Percentiles rank a stretch among this genome's conserved stretches.
Evolutionary conservation across 1,284 basidiomycete species (phyloP).

Genomic region (Malassezia psittaci): DNA sequence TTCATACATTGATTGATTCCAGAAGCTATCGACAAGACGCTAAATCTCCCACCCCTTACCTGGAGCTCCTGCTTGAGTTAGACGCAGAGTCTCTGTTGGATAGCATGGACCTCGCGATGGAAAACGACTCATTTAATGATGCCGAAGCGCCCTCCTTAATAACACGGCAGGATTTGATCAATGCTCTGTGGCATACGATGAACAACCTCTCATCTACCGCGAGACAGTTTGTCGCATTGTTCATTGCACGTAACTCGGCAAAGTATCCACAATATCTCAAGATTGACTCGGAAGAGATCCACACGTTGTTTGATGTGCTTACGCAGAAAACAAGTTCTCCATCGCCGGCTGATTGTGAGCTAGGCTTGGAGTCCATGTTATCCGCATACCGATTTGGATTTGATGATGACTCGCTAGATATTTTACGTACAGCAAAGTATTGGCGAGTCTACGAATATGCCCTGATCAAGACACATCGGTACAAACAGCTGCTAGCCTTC

Average conservation of each 20-base stretch:
- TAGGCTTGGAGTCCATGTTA: conserved; percentile 88
- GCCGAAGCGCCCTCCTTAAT: conserved; percentile 39
- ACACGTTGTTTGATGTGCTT: conserved; percentile 67
- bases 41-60: background rate
- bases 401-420: conserved; percentile 57
- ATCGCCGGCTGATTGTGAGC: conserved; percentile 69
- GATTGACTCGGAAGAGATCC: conserved; percentile 60
- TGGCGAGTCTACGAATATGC: conserved; percentile 75
- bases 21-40: background rate
- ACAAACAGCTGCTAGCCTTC: conserved; percentile 63
- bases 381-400: conserved; percentile 80
- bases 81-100: conserved; percentile 92
- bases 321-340: conserved; percentile 61
- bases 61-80: conserved; percentile 4
- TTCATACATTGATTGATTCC: too few species aligned
- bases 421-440: conserved; percentile 77
- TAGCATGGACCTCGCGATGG: conserved; percentile 84
- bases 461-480: conserved; percentile 65
- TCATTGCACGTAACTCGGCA: conserved; percentile 87
- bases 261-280: conserved; percentile 87
- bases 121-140: conserved; percentile 81
- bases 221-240: conserved; percentile 78
- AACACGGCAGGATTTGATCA: conserved; percentile 71
- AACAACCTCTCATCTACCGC: background rate
- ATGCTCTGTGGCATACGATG: conserved; percentile 69